phyloP scores from a whole-genome alignment of 1,284 basidiomycete species.

The Acaromyces ingoldii region DNA sequence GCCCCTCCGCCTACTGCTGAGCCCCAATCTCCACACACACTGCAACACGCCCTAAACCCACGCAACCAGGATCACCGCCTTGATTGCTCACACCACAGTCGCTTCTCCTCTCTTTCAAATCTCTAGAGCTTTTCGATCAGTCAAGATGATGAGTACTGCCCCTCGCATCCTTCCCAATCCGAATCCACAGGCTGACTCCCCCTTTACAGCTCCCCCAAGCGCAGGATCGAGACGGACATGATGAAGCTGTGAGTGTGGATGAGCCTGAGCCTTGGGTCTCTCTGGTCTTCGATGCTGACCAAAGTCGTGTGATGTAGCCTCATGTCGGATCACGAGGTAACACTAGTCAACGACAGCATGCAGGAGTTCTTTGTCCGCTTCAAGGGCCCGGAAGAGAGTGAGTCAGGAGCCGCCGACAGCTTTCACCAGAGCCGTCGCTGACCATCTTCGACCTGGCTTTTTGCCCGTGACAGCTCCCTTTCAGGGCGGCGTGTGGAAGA shows the following conservation, averaged over 20 bases:
- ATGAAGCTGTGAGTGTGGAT: constrained; percentile 83
- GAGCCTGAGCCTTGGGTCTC: neutral
- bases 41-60: too few species aligned
- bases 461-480: constrained; percentile 69
- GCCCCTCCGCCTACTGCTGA: too few species aligned
- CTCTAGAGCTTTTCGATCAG: too few species aligned
- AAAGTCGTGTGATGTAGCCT: constrained; percentile 29
- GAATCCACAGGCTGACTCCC: too few species aligned
- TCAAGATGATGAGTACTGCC: too few species aligned
- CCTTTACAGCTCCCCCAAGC: constrained; percentile 65
- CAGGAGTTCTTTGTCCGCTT: constrained; percentile 98
- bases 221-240: constrained; percentile 96
- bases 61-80: too few species aligned
- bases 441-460: neutral
- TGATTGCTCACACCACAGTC: too few species aligned
- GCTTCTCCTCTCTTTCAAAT: too few species aligned
- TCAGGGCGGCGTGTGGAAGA: constrained; percentile 94
- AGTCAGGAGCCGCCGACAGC: constrained; percentile 50
- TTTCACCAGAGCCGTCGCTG: neutral
- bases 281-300: neutral
- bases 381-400: constrained; percentile 88
- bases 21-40: too few species aligned
- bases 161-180: too few species aligned
- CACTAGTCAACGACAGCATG: constrained; percentile 95
- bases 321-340: constrained; percentile 64